Evolutionary conservation across 1,139 yeast species (phyloP), one percentile per base, ranked within the genome.

Genomic region (Sugiyamaella japonica): DNA sequence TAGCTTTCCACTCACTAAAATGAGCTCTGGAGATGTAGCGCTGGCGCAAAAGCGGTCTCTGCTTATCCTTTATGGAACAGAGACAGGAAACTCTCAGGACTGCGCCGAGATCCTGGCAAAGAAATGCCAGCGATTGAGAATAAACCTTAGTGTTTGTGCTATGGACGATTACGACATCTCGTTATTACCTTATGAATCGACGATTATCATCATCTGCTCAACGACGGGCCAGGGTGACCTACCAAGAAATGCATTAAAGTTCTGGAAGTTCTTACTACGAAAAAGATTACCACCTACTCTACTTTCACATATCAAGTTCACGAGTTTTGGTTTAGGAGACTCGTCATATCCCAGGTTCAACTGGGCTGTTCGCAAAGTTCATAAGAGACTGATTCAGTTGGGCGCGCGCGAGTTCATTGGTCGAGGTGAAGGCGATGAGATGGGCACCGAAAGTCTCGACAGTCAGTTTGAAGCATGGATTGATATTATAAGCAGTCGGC

Each of bases 201-300:
- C 36, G 7, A 74, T 89, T 44, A 76, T 91, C 4, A 74, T 91
- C 1, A 68, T 93, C 5, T 86, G 95, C 65, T 85, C 97, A 1
- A 93, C 99, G 0, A 86, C 96, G 0, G 99, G 98, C 3, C 98
- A 93, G 69, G 99, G 99, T 15, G 97, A 87, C 61, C 70, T 93
- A 32, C 99, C 99, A 0, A 71, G 87, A 48, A 89, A 89, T 66
- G 85, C 87, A 1, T 75, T 77, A 59, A 77, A 77, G 55, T 81
- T 91, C 59, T 87, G 96, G 95, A 77, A 79, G 61, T 83, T 86
- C 57, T 70, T 93, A 59, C 78, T 89, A 57, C 81, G 81, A 65
- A 82, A 78, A 66, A 84, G 82, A 61, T 77, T 93, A 7, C 93
- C 96, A 0, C 42, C 61, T 1, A 53, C 61, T 1, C 73, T 89